Evolutionary conservation across 257 asterid genomes (phyloP).

Genomic region (Capsicum chinense): DNA sequence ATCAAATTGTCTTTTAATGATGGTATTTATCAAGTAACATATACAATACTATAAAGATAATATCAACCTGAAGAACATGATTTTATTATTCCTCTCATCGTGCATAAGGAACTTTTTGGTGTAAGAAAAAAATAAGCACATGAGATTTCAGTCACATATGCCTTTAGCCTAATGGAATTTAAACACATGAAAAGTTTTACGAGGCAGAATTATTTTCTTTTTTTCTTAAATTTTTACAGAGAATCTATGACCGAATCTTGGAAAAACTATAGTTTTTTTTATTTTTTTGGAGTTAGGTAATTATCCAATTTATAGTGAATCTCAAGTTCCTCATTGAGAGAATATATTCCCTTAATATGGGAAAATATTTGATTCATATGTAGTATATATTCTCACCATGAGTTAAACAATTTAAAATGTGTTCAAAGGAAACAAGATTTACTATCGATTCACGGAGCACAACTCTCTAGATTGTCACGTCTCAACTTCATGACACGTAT

Average conservation of each 20-base stretch:
- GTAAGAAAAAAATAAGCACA: neutral
- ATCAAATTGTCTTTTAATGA: too few species aligned
- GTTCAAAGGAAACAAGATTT: neutral
- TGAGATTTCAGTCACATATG: neutral
- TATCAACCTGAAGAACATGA: too few species aligned
- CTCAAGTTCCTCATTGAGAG: neutral
- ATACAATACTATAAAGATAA: neutral
- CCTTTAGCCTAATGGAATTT: neutral
- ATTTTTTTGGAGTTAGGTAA: neutral
- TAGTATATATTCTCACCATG: neutral
- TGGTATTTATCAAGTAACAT: neutral
- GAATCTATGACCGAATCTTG: neutral
- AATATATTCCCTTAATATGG: neutral
- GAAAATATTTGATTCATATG: slow-evolving; percentile 5
- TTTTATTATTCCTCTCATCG: neutral
- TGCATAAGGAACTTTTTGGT: neutral
- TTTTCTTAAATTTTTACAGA: neutral
- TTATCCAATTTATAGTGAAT: neutral
- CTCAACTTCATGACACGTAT: neutral
- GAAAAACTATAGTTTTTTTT: neutral
- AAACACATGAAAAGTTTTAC: neutral
- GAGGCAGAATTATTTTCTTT: neutral
- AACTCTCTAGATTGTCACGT: neutral
- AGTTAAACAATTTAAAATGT: neutral
- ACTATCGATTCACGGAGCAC: neutral